Conservation (phyloP, 495 filamentous ascomycete species). For the Penicillium lividum region DNA sequence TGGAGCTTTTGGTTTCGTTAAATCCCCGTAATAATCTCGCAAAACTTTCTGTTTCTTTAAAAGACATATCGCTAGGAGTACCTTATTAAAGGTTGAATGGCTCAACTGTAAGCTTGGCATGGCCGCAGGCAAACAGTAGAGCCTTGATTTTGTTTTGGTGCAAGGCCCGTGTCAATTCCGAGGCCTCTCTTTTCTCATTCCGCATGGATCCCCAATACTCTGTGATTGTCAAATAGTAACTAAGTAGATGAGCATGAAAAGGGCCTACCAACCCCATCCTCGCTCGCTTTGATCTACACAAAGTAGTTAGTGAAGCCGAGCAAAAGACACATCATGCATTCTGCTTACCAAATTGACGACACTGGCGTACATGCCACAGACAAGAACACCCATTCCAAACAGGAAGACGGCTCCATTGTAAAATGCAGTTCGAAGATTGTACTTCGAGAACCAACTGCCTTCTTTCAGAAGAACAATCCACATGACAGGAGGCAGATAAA, state of each 20-base stretch:
- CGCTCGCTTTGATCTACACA: neutral
- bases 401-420: conserved; percentile 13
- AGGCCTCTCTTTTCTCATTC: too few relatives aligned
- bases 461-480: conserved; percentile 55
- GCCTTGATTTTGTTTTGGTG: too few relatives aligned
- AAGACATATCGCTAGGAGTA: too few relatives aligned
- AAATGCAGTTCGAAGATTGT: conserved; percentile 15
- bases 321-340: neutral
- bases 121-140: too few relatives aligned
- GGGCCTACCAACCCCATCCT: neutral
- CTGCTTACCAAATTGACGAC: conserved; percentile 30
- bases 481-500: conserved; percentile 64
- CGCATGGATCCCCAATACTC: too few relatives aligned
- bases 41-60: too few relatives aligned
- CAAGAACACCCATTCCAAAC: conserved; percentile 48
- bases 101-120: too few relatives aligned
- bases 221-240: neutral
- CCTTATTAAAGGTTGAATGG: too few relatives aligned
- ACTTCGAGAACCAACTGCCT: conserved; percentile 30
- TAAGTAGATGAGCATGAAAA: neutral
- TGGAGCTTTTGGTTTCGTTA: too few relatives aligned
- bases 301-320: neutral
- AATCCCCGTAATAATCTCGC: too few relatives aligned
- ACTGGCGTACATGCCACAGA: conserved; percentile 54
- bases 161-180: too few relatives aligned